Evolutionary conservation across 305 asterid species (phyloP).

Genomic region (Salvia sclarea): DNA sequence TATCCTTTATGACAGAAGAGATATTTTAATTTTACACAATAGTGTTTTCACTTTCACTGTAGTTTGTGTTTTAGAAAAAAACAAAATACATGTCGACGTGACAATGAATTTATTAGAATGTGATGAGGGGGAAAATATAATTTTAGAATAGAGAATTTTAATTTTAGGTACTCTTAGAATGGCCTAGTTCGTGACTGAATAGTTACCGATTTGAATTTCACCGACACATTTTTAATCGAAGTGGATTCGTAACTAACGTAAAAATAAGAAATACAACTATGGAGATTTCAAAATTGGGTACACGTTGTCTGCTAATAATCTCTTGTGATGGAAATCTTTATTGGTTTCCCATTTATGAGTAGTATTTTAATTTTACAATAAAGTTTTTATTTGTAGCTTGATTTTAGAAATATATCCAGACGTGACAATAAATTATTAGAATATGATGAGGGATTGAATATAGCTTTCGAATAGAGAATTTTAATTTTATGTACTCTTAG

Average conservation of each 20-base stretch:
- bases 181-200: not conserved
- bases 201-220: not conserved
- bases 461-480: not conserved
- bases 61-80: too few relatives aligned
- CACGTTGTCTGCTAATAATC: slow-evolving; percentile 10
- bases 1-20: not conserved
- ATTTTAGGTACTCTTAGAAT: not conserved
- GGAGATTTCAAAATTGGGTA: not conserved
- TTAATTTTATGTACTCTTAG: not conserved
- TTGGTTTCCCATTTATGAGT: slow-evolving; percentile 30
- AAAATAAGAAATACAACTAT: too few relatives aligned
- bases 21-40: too few relatives aligned
- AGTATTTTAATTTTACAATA: too few relatives aligned
- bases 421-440: too few relatives aligned
- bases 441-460: too few relatives aligned
- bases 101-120: too few relatives aligned
- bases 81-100: too few relatives aligned
- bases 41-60: too few relatives aligned
- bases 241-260: not conserved
- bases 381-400: too few relatives aligned
- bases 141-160: not conserved
- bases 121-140: too few relatives aligned
- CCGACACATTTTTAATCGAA: not conserved
- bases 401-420: too few relatives aligned
- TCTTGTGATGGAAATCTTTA: slow-evolving; percentile 21